Conservation (phyloP, 2,329 filamentous ascomycete genomes). For the Venturia asperata region DNA sequence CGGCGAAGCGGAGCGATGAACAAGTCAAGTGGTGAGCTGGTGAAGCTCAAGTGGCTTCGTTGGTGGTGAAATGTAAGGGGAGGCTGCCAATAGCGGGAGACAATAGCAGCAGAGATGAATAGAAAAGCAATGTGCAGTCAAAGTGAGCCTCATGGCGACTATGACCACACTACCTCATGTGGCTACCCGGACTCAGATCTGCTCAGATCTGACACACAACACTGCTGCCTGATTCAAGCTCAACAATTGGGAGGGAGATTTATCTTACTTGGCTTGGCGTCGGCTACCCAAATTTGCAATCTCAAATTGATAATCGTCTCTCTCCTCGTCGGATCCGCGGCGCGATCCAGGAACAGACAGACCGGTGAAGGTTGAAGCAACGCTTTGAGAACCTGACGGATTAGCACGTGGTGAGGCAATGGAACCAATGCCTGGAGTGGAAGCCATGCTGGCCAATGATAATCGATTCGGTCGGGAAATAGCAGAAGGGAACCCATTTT, state of each 20-base stretch:
- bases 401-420: conserved; percentile 60
- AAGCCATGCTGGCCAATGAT: conserved; percentile 80
- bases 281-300: conserved; percentile 30
- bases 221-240: conserved; percentile 8
- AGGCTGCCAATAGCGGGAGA: neutral
- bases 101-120: neutral
- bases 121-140: neutral
- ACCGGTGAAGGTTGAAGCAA: conserved; percentile 63
- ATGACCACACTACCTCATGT: neutral
- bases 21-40: too few relatives aligned
- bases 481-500: conserved; percentile 69
- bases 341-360: conserved; percentile 81
- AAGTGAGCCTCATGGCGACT: conserved; percentile 20
- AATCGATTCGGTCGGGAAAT: conserved; percentile 74
- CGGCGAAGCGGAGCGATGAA: too few relatives aligned
- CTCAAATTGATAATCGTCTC: conserved; percentile 63
- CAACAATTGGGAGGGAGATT: conserved; percentile 16
- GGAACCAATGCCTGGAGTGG: conserved; percentile 57
- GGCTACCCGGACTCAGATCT: conserved; percentile 8
- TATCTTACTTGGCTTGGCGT: conserved; percentile 29
- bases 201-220: conserved; percentile 1
- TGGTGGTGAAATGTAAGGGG: neutral
- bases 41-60: neutral
- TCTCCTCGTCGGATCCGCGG: conserved; percentile 80
- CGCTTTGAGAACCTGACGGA: conserved; percentile 71